phyloP scores from a whole-genome alignment of 2,329 filamentous ascomycete genomes.

The Magnaporthiopsis rhizophila region DNA sequence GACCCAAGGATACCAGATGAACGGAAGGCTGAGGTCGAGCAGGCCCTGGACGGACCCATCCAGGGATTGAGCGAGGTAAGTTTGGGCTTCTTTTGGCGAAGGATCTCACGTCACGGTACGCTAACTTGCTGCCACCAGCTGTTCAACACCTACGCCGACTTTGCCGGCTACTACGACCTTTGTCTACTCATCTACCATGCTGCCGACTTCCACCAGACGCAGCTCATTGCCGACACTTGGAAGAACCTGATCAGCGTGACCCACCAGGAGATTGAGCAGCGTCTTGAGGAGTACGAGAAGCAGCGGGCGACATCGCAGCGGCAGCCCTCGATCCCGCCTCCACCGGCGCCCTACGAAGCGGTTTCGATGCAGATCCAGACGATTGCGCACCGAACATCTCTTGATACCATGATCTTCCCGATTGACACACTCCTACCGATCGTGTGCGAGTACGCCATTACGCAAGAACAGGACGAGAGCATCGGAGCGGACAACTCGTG shows the following conservation, averaged over 20 bases:
- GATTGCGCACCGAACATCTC: slow-evolving; percentile 56
- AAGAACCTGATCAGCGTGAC: slow-evolving; percentile 67
- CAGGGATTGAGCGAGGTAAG: slow-evolving; percentile 68
- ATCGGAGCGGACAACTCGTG: slow-evolving; percentile 49
- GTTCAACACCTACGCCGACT: slow-evolving; percentile 88
- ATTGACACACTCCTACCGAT: slow-evolving; percentile 52
- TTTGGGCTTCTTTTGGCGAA: not conserved
- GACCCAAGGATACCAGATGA: slow-evolving; percentile 63
- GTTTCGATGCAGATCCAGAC: slow-evolving; percentile 57
- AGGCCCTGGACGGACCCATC: slow-evolving; percentile 69
- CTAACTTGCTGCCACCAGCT: slow-evolving; percentile 43
- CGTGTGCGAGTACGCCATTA: slow-evolving; percentile 54
- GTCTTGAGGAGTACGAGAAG: slow-evolving; percentile 26
- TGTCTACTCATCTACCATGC: slow-evolving; percentile 88
- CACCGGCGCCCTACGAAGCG: slow-evolving; percentile 58
- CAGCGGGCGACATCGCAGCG: not conserved
- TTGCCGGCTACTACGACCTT: slow-evolving; percentile 82
- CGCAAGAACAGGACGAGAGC: slow-evolving; percentile 48
- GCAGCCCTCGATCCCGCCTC: slow-evolving; percentile 29
- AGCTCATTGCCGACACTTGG: slow-evolving; percentile 82
- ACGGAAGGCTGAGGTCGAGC: slow-evolving; percentile 55
- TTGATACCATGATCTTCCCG: slow-evolving; percentile 60
- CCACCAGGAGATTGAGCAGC: slow-evolving; percentile 47
- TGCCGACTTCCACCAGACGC: slow-evolving; percentile 82
- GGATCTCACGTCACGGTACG: not conserved